Base-by-base conservation (phyloP, 345 rosid species). In the Lepidium sativum region DNA sequence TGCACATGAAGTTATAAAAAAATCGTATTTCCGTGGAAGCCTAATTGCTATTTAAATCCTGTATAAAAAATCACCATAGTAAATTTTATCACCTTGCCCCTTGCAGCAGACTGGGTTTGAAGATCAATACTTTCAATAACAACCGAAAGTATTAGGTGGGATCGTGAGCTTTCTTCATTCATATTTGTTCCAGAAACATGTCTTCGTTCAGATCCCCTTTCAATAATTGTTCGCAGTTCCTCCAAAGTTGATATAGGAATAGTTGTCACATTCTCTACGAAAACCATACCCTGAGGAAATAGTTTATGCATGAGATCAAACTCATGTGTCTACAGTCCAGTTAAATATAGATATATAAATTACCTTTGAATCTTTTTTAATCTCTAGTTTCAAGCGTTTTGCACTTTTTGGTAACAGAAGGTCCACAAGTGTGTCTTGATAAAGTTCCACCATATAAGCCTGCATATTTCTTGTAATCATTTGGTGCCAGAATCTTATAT, bases 161-260 rank as follows among this genome's bases (percentile, higher is more conserved):
- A 94, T 74, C 99, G 85, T 25, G 97, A 94, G 69, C 99, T 94
- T 76, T 94, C 92, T 72, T 84, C 96, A 67, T 90, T 94, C 99
- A 94, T 94, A 31, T 83, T 92, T 56, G 99, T 94, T 65, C 87
- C 97, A 33, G 92, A 87, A 9, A 79, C 86, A 74, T 94, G 99
- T 29, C 99, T 68, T 62, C 54, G 84, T 48, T 90, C 97, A 44
- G 89, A 88, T 61, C 99, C 99, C 67, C 81, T 78, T 55, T 86
- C 83, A 60, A 90, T 83, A 55, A 94, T 88, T 53, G 44, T 73
- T 52, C 81, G 78, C 27, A 94, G 49, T 73, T 90, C 97, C 53
- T 94, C 96, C 52, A 79, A 75, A 27, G 86, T 82, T 60, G 99
- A 80, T 54, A 94, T 80, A 16, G 91, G 69, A 10, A 86, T 43